These are phyloP conservation scores for Rachicladosporium sp. DNA, from an alignment of 2,329 filamentous ascomycete genomes.

Conservation along the genomic window DNA sequence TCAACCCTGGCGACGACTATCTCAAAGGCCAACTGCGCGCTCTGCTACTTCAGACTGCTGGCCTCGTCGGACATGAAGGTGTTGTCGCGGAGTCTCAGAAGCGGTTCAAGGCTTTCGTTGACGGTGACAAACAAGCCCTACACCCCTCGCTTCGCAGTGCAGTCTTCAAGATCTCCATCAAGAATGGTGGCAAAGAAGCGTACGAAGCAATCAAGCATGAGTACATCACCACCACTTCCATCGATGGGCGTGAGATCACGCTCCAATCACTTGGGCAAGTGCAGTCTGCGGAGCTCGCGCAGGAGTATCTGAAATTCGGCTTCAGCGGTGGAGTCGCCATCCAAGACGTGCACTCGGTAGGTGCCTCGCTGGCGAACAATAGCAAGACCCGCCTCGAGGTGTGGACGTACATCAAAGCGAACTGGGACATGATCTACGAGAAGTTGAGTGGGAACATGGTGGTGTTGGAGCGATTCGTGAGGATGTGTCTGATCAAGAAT, in stretches of 20 bases:
- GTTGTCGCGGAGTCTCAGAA: conserved; percentile 61
- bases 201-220: conserved; percentile 70
- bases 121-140: conserved; percentile 56
- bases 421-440: conserved; percentile 63
- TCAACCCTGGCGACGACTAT: conserved; percentile 65
- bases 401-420: conserved; percentile 75
- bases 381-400: conserved; percentile 57
- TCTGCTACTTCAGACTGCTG: conserved; percentile 63
- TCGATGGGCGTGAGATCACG: conserved; percentile 83
- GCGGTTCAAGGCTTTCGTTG: conserved; percentile 69
- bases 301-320: conserved; percentile 57
- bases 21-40: conserved; percentile 73
- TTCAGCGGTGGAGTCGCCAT: conserved; percentile 74
- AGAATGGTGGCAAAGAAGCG: conserved; percentile 57
- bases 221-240: conserved; percentile 67
- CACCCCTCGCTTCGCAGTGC: conserved; percentile 70
- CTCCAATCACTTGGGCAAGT: conserved; percentile 65
- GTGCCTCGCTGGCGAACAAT: conserved; percentile 61
- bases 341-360: conserved; percentile 78
- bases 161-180: conserved; percentile 68
- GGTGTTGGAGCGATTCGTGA: conserved; percentile 78
- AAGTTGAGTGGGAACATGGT: conserved; percentile 73
- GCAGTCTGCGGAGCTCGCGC: conserved; percentile 55
- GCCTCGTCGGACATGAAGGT: conserved; percentile 60
- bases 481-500: conserved; percentile 66